Percentiles rank a stretch among this genome's conserved stretches.
These are phyloP conservation scores for Acacia melanoxylon DNA, from an alignment of 306 rosid species.

Conservation along the genomic window DNA sequence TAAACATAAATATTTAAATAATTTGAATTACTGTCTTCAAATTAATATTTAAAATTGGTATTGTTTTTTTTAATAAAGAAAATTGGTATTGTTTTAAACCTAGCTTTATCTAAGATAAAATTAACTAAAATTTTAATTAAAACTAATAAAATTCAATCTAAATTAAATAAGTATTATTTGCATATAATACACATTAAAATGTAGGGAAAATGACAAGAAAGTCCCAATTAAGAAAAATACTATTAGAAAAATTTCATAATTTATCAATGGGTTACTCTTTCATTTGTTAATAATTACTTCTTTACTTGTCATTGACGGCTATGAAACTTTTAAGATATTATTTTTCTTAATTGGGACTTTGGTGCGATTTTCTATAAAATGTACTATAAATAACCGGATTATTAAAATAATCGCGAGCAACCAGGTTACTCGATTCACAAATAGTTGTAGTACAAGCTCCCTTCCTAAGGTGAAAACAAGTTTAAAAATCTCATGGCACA, in stretches of 20 bases:
- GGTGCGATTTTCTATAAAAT: neutral
- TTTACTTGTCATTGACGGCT: too few species aligned
- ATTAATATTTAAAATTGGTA: neutral
- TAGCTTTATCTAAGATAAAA: neutral
- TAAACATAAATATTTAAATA: neutral
- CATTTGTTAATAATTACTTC: too few species aligned
- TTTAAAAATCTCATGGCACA: slow-evolving; percentile 29
- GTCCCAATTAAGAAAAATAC: too few species aligned
- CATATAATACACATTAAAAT: neutral
- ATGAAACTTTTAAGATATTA: too few species aligned
- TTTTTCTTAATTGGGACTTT: too few species aligned
- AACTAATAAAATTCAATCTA: neutral
- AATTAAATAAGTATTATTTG: neutral
- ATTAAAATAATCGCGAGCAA: neutral
- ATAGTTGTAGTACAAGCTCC: slow-evolving; percentile 30
- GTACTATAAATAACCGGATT: neutral
- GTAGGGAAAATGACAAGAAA: too few species aligned
- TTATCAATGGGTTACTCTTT: too few species aligned
- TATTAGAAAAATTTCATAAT: too few species aligned
- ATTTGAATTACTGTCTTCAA: neutral
- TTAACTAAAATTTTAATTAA: neutral
- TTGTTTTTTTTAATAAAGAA: too few species aligned
- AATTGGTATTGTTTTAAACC: neutral
- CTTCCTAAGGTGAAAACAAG: slow-evolving; percentile 34
- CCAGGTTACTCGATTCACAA: neutral